These are phyloP conservation scores for Neopestalotiopsis rosae DNA, from an alignment of 2,329 filamentous ascomycete genomes.

Conservation along the genomic window DNA sequence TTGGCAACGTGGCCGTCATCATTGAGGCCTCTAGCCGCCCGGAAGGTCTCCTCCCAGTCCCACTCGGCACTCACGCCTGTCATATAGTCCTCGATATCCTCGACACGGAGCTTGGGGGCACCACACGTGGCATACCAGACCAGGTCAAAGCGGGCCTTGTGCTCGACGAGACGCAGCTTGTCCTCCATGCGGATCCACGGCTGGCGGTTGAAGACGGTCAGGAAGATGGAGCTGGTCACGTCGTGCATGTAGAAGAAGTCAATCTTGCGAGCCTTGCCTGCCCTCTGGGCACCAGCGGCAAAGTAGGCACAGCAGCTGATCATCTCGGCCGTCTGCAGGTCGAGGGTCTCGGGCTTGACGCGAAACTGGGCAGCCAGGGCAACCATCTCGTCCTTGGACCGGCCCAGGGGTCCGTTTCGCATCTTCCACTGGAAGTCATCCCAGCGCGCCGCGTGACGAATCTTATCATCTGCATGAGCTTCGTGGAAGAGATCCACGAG, in stretches of 20 bases:
- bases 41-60: conserved; percentile 35
- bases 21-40: conserved; percentile 26
- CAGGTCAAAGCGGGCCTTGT: conserved; percentile 68
- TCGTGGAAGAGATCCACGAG: conserved; percentile 28
- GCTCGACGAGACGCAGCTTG: conserved; percentile 67
- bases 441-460: conserved; percentile 52
- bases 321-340: conserved; percentile 33
- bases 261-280: conserved; percentile 61
- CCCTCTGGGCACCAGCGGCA: conserved; percentile 52
- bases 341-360: conserved; percentile 41
- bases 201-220: conserved; percentile 34
- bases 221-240: conserved; percentile 39
- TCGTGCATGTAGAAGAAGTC: conserved; percentile 65
- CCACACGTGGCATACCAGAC: conserved; percentile 66
- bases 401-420: conserved; percentile 65
- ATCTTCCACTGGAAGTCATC: conserved; percentile 46
- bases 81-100: conserved; percentile 27
- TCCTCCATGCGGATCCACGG: conserved; percentile 38
- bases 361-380: conserved; percentile 58
- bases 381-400: conserved; percentile 61
- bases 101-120: conserved; percentile 43
- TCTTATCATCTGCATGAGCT: conserved; percentile 48
- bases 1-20: conserved; percentile 44
- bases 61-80: conserved; percentile 21
- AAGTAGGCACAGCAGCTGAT: conserved; percentile 29